Base-by-base conservation (phyloP, 2,329 filamentous ascomycete species). In the Monilinia laxa region DNA sequence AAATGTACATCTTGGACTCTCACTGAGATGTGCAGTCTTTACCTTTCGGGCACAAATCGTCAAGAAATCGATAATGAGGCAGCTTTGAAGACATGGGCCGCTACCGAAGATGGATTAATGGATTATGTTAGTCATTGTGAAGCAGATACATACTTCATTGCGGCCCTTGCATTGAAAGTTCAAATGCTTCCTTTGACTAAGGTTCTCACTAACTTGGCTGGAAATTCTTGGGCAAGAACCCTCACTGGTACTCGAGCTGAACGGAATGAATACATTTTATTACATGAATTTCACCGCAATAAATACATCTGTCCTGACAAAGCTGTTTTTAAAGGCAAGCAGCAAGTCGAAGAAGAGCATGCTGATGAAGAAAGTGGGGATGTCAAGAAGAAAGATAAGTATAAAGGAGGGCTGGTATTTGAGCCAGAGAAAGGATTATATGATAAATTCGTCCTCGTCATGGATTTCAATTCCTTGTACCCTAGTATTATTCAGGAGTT, bases 401-500 rank as follows among this genome's bases (percentile, higher is more conserved):
- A 90, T 83, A 98, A 99, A 81, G 95, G 95, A 76, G 95, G 96
- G 83, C 87, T 99, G 42, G 95, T 99, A 67, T 98, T 99, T 73
- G 95, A 99, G 78, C 95, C 95, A 5, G 93, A 98, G 77, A 97
- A 94, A 78, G 95, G 96, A 23, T 85, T 99, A 5, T 99, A 99
- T 76, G 95, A 99, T 84, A 96, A 96, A 80, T 97, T 96, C 78
- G 91, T 99, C 64, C 85, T 99, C 66, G 96, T 99, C 78, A 99
- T 99, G 96, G 95, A 99, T 82, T 99, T 99, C 83, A 99, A 99
- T 84, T 97, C 93, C 74, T 83, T 99, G 69, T 99, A 99, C 75
- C 95, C 95, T 42, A 97, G 98, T 97, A 98, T 99, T 75, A 99
- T 99, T 69, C 96, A 99, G 76, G 96, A 99, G 83, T 99, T 89